A percentile compares a stretch with the other conserved stretches of the same genome.
Evolutionary conservation across 305 asterid species (phyloP).

Genomic region (Fraxinus ornus): DNA sequence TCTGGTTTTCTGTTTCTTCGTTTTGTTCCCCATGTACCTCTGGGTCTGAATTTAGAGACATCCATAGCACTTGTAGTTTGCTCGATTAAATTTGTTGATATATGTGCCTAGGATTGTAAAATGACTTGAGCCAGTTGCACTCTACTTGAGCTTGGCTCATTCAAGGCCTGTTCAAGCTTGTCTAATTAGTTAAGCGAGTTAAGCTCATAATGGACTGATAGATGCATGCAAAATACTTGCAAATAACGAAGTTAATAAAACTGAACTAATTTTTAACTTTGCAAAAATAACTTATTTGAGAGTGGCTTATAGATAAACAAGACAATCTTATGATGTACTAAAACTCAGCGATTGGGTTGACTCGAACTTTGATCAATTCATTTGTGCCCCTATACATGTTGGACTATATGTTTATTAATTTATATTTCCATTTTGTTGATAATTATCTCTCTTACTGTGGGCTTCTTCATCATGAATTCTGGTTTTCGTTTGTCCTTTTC

Average conservation of each 20-base stretch:
- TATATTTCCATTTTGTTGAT: background rate
- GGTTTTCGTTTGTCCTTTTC: conserved; percentile 6
- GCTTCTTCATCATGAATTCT: background rate
- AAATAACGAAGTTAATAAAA: background rate
- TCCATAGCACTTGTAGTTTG: background rate
- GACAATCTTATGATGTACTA: conserved; percentile 15
- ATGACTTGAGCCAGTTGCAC: background rate
- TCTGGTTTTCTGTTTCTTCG: background rate
- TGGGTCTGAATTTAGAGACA: background rate
- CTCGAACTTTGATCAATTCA: conserved; percentile 5
- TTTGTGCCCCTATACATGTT: background rate
- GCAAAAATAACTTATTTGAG: background rate
- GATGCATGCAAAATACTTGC: background rate
- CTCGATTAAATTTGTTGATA: background rate
- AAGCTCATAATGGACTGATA: background rate
- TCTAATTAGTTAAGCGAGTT: background rate
- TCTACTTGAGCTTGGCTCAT: background rate
- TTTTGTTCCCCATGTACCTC: background rate
- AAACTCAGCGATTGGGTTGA: background rate
- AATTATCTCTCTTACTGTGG: background rate
- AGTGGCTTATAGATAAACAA: conserved; percentile 8
- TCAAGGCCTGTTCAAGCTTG: background rate
- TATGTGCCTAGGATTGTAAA: background rate
- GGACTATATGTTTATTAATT: background rate
- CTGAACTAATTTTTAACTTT: background rate